These are phyloP conservation scores for Mycosphaerella sp. DNA, from an alignment of 2,329 filamentous ascomycete species.

Conservation along the genomic window DNA sequence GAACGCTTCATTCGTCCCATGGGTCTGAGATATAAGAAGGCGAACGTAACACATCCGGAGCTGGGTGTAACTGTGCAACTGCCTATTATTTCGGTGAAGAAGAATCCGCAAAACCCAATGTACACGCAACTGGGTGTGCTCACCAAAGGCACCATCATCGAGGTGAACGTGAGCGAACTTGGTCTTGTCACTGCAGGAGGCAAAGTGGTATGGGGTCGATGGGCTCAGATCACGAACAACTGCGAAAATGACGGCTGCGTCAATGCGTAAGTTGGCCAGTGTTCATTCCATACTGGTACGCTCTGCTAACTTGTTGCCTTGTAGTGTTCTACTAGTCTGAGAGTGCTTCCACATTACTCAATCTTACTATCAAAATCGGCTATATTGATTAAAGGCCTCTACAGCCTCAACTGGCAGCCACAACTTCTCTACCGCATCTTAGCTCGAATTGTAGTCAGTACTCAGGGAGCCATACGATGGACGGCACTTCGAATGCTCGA, in stretches of 20 bases:
- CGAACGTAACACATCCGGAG: conserved; percentile 64
- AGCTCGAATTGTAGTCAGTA: not conserved
- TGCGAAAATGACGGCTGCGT: conserved; percentile 58
- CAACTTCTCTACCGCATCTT: not conserved
- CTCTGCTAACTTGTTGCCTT: not conserved
- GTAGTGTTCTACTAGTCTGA: conserved; percentile 18
- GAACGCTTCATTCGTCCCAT: conserved; percentile 65
- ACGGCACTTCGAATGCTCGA: conserved; percentile 3
- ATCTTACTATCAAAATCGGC: not conserved
- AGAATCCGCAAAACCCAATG: conserved; percentile 81
- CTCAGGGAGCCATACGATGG: not conserved
- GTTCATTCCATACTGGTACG: not conserved
- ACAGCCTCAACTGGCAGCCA: not conserved
- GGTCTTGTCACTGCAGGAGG: conserved; percentile 85
- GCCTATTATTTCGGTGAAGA: conserved; percentile 59
- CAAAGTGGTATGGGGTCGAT: conserved; percentile 89
- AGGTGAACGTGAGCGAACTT: conserved; percentile 89
- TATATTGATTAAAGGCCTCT: not conserved
- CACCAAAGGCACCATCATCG: conserved; percentile 76
- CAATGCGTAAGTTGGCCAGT: conserved; percentile 19
- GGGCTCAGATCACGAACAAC: conserved; percentile 63
- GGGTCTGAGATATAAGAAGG: conserved; percentile 72
- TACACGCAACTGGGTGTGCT: conserved; percentile 90
- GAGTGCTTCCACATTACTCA: no score
- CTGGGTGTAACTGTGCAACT: conserved; percentile 83